Conservation (phyloP, 345 rosid genomes). For the Populus ilicifolia region DNA sequence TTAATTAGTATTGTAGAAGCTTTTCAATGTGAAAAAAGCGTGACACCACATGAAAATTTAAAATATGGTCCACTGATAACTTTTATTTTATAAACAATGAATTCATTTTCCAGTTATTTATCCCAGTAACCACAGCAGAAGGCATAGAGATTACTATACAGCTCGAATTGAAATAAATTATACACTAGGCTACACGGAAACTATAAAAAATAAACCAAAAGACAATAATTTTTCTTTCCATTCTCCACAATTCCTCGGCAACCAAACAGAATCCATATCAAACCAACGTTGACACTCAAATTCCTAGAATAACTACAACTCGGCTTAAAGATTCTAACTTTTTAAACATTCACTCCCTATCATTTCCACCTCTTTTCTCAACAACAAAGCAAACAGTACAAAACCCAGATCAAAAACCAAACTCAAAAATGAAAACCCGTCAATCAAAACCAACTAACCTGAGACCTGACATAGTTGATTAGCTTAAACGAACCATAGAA, state of each 20-base stretch:
- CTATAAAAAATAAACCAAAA: no score
- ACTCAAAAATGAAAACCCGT: neutral
- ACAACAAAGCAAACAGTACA: neutral
- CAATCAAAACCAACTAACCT: slow-evolving; percentile 36
- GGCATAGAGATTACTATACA: no score
- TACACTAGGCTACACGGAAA: no score
- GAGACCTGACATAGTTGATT: slow-evolving; percentile 76
- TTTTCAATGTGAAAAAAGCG: no score
- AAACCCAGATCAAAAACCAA: neutral
- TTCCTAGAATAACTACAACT: neutral
- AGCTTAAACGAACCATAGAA: slow-evolving; percentile 77
- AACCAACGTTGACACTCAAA: neutral
- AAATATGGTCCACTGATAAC: no score
- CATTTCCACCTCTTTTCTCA: neutral
- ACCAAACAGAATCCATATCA: neutral
- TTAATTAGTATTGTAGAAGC: no score
- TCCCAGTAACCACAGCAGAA: no score
- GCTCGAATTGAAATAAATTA: no score
- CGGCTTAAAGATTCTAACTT: neutral
- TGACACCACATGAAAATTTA: no score
- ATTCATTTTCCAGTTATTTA: no score
- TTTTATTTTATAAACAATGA: no score
- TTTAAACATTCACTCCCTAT: neutral
- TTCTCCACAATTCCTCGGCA: neutral
- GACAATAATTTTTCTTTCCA: neutral